Evolutionary conservation across 2,329 filamentous ascomycete genomes (phyloP), one percentile per base, ranked within the genome.

Genomic region (Thielaviopsis musarum): DNA sequence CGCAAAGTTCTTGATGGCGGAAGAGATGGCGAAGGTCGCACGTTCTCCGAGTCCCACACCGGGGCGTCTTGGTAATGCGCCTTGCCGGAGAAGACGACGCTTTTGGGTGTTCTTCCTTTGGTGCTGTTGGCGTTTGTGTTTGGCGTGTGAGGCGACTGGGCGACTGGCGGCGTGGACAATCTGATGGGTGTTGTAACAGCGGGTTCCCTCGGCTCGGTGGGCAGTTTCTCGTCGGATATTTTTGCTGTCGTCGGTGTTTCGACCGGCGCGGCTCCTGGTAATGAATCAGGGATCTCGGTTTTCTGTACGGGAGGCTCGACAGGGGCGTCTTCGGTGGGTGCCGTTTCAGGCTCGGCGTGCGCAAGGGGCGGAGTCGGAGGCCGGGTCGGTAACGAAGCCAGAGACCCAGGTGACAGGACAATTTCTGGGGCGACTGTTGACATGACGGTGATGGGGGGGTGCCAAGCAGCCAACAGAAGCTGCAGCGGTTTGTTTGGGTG

Each of bases 311-410:
- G 64, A 38, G 70, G 68, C 63, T 69, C 69, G 49, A 66, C 65
- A 52, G 71, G 65, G n/a, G 69, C 64, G 45, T 70, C 65, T 63
- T 72, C 73, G 57, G 68, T 64, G 30, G 68, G 65, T 28, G 67
- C 65, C 56, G 72, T 70, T 60, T 66, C 59, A 54, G 74, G 73
- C 65, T 68, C 68, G 30, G 68, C 70, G 41, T 75, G 71, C 67
- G 81, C 80, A 65, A 77, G 77, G n/a, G 83, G 83, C 54, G 83
- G 83, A 38, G 83, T 87, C n/a, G 83, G 83, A 26, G 83, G 83
- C 69, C 81, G 77, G 62, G 79, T 69, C 63, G 76, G 73, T 58
- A 83, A 72, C 60, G 75, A 73, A 63, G 81, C 77, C 19, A 48
- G n/a, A n/a, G 21, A 41, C 51, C 55, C 51, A n/a, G 48, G 30